Percentiles rank a stretch among this genome's conserved stretches.
Evolutionary conservation across 2,329 filamentous ascomycete genomes (phyloP).

Genomic region (Colletotrichum somersetense): DNA sequence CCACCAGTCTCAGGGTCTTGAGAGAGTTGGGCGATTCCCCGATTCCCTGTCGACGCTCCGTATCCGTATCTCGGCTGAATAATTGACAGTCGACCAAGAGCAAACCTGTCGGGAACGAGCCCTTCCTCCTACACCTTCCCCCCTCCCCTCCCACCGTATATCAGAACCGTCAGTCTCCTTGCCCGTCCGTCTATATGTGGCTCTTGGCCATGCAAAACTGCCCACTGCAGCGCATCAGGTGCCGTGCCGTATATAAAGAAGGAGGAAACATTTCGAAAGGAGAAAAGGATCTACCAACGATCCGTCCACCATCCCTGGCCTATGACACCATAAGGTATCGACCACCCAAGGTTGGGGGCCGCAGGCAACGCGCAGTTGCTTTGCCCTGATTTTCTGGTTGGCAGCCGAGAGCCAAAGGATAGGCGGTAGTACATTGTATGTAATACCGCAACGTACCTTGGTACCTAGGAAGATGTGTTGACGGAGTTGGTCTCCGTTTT

Average conservation of each 20-base stretch:
- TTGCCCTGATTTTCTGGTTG: conserved; percentile 28
- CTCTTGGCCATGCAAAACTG: conserved; percentile 11
- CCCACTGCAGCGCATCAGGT: conserved; percentile 14
- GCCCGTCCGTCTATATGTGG: background rate
- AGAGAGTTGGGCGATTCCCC: background rate
- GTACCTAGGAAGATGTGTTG: conserved; percentile 3
- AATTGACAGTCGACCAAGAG: background rate
- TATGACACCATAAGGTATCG: conserved; percentile 35
- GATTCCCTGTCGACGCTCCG: conserved; percentile 2
- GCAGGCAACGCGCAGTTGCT: conserved; percentile 21
- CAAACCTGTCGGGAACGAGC: background rate
- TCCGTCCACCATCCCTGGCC: conserved; percentile 33
- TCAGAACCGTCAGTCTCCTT: background rate
- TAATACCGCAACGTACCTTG: too few species aligned
- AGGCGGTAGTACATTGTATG: background rate
- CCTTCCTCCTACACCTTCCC: background rate
- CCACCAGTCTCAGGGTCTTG: background rate
- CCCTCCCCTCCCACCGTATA: background rate
- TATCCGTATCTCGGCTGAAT: conserved; percentile 20
- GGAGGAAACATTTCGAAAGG: conserved; percentile 27
- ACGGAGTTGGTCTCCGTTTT: conserved; percentile 30
- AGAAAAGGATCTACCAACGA: conserved; percentile 34
- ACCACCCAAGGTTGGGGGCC: conserved; percentile 32
- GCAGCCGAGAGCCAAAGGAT: conserved; percentile 27
- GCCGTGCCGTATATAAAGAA: background rate